Conservation (phyloP, 352 stramenopile genomes). For the Phytopythium litorale region DNA sequence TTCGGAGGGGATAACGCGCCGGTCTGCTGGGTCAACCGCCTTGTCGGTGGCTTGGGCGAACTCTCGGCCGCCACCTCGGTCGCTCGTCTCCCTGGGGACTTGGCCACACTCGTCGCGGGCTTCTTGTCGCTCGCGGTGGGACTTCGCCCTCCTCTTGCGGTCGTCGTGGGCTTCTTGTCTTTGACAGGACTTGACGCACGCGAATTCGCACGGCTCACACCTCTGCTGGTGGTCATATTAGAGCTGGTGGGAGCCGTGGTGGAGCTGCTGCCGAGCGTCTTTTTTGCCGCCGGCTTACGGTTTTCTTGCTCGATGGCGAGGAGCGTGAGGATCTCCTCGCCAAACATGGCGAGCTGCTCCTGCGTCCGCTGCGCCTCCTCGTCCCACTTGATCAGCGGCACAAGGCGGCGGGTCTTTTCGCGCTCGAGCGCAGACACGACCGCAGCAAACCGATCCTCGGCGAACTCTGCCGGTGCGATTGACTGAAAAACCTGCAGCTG, state of each 20-base stretch:
- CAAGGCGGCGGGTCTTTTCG: constrained; percentile 25
- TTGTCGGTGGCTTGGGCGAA: background rate
- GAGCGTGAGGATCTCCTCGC: constrained; percentile 54
- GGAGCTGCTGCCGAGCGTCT: background rate
- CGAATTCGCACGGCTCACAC: background rate
- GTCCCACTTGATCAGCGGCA: constrained; percentile 48
- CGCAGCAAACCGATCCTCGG: constrained; percentile 37
- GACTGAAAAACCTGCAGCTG: constrained; percentile 24
- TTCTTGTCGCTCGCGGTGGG: constrained; percentile 12
- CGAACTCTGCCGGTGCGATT: constrained; percentile 29
- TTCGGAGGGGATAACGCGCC: background rate
- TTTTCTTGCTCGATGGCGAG: constrained; percentile 53
- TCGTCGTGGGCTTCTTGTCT: background rate
- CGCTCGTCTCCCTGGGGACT: constrained; percentile 5
- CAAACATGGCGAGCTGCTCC: constrained; percentile 57
- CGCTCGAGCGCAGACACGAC: constrained; percentile 39
- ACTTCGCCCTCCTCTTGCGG: background rate
- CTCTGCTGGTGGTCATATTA: constrained; percentile 8
- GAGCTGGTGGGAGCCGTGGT: background rate
- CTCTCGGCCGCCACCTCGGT: background rate
- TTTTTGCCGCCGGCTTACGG: constrained; percentile 25
- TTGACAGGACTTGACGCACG: constrained; percentile 14
- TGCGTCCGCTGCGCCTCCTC: constrained; percentile 41
- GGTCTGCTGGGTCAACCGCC: constrained; percentile 2
- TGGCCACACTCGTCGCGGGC: background rate